A percentile compares a stretch with the other conserved stretches of the same genome.
These are phyloP conservation scores for Fusarium zealandicum DNA, from an alignment of 2,329 filamentous ascomycete species.

Conservation along the genomic window DNA sequence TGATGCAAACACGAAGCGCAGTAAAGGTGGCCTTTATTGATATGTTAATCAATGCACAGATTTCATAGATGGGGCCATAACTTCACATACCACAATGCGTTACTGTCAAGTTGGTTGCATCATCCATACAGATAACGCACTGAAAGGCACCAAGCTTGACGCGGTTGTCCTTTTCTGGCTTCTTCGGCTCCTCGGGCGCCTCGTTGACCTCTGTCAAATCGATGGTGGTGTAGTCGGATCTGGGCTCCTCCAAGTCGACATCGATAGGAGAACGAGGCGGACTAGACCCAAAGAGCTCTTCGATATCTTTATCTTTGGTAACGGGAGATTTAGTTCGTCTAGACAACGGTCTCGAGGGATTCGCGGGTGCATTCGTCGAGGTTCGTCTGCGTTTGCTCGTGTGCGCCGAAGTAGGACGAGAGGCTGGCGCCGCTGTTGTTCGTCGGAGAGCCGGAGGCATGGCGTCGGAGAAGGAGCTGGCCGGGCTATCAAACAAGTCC, in stretches of 20 bases:
- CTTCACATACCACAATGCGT: constrained; percentile 69
- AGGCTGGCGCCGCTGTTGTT: constrained; percentile 23
- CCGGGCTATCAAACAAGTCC: constrained; percentile 36
- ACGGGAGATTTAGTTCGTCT: constrained; percentile 15
- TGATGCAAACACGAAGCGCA: constrained; percentile 69
- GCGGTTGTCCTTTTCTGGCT: constrained; percentile 56
- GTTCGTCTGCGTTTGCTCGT: constrained; percentile 40
- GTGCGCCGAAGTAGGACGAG: constrained; percentile 20
- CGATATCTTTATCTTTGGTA: constrained; percentile 21
- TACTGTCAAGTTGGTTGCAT: constrained; percentile 63
- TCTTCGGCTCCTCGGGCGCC: constrained; percentile 53
- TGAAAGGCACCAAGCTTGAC: constrained; percentile 64
- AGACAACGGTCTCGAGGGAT: constrained; percentile 6
- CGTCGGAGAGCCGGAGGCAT: constrained; percentile 40
- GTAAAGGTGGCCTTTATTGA: constrained; percentile 65
- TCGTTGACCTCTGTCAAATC: constrained; percentile 52
- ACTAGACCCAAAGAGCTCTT: constrained; percentile 43
- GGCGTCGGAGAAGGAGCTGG: constrained; percentile 42
- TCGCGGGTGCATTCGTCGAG: constrained; percentile 16
- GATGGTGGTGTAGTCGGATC: constrained; percentile 43
- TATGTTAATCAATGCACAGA: constrained; percentile 20
- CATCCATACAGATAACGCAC: constrained; percentile 74
- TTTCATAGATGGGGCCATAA: neutral
- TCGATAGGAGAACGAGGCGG: constrained; percentile 19
- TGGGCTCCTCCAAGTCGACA: constrained; percentile 11